Conservation (phyloP, 2,329 filamentous ascomycete genomes). For the Colletotrichum aenigma region DNA sequence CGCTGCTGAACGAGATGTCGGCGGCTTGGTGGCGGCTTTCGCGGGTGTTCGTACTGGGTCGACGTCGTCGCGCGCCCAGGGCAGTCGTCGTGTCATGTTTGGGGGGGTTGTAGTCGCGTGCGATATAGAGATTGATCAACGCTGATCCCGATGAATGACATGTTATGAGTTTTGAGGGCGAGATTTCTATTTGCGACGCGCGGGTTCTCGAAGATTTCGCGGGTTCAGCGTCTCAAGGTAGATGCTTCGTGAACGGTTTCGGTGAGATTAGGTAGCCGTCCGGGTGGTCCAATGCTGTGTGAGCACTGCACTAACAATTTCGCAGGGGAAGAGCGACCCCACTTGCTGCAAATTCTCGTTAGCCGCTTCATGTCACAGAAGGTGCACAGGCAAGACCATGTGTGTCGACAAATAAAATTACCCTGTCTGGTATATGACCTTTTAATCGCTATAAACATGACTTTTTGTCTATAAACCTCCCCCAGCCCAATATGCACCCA, state of each 20-base stretch:
- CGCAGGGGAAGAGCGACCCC: neutral
- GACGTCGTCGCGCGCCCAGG: constrained; percentile 36
- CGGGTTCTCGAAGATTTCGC: neutral
- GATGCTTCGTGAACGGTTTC: neutral
- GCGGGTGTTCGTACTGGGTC: neutral
- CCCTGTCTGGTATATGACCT: constrained; percentile 10
- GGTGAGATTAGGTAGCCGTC: neutral
- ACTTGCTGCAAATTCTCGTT: neutral
- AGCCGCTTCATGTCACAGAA: neutral
- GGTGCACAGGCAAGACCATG: neutral
- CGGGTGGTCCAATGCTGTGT: neutral
- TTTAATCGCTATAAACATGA: constrained; percentile 8
- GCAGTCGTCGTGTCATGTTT: constrained; percentile 55
- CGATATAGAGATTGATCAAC: neutral
- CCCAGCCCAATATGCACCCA: neutral
- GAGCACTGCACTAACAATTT: neutral
- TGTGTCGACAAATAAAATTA: neutral
- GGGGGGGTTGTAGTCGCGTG: neutral
- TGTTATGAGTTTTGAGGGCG: neutral
- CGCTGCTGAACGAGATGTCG: neutral
- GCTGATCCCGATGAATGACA: neutral
- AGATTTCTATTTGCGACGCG: neutral
- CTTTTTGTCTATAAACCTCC: constrained; percentile 14
- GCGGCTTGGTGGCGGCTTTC: neutral
- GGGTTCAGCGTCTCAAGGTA: neutral